Base-by-base conservation (phyloP, 2,329 filamentous ascomycete genomes). In the Coniochaeta pulveracea region DNA sequence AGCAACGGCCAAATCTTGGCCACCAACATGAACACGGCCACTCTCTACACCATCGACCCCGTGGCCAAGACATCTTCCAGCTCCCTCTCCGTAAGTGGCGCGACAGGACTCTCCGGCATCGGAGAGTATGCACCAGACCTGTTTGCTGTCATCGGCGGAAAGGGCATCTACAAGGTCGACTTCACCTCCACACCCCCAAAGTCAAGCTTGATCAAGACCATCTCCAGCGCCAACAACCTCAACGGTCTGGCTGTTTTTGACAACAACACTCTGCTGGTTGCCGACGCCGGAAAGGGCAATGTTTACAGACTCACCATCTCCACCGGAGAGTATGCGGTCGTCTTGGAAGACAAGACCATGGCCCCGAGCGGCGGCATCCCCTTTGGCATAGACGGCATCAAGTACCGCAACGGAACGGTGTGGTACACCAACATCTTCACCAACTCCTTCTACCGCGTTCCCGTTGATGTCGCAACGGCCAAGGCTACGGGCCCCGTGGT, bases 381-480 rank as follows among this genome's bases (percentile, higher is more conserved):
- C 6, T 53, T 54, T 15, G 50, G 50, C 17, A 52, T 53, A 29
- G 51, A 54, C 39, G 52, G 51, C 19, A 47, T 52, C 35, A 49
- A 49, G 35, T 51, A 51, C 40, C 32, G 33, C 16, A 44, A 50
- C 39, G 46, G 47, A 16, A 41, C 39, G 9, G 40, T 54, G 6
- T 55, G 49, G 48, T 55, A 52, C 44, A 55, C 50, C 26, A 54
- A 54, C 40, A 52, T 54, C 35, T 52, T 53, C 42, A 46, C 46
- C 40, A 54, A 56, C 43, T 49, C 43, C 28, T 51, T 55, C 43
- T 47, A 54, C 46, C 50, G 48, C 39, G 35, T 54, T 8, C 19
- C 46, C 8, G 43, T 54, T 19, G 49, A 54, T 29, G 33, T 44
- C 4, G 40, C 27, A 9, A 45, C 46, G 4, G 50, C 42, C 17